Percentiles rank a stretch among this genome's conserved stretches.
Conservation (phyloP, 371 early-diverging fungal genomes). For the Racocetra persica region DNA sequence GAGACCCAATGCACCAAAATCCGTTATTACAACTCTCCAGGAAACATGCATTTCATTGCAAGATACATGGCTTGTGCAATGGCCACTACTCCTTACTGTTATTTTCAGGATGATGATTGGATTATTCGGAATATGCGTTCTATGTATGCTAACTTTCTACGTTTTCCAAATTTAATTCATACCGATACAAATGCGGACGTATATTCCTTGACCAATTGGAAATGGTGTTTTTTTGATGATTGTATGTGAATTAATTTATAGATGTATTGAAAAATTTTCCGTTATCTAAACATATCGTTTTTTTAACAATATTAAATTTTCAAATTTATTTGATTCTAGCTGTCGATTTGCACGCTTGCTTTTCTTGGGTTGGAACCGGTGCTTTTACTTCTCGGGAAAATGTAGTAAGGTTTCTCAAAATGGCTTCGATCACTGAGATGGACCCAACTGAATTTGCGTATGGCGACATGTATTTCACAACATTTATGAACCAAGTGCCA, state of each 20-base stretch:
- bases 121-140: conserved; percentile 56
- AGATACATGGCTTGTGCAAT: conserved; percentile 68
- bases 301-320: neutral
- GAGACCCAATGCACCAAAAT: conserved; percentile 55
- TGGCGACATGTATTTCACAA: conserved; percentile 68
- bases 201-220: conserved; percentile 65
- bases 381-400: conserved; percentile 61
- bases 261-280: neutral
- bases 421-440: conserved; percentile 56
- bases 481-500: conserved; percentile 66
- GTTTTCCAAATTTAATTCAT: conserved; percentile 63
- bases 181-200: conserved; percentile 61
- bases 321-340: conserved; percentile 46
- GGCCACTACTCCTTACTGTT: conserved; percentile 68
- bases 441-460: conserved; percentile 58
- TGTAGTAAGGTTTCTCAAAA: conserved; percentile 59
- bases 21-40: conserved; percentile 59
- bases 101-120: conserved; percentile 65
- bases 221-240: conserved; percentile 70
- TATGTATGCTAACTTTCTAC: conserved; percentile 68
- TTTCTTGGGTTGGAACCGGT: conserved; percentile 62
- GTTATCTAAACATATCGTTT: neutral
- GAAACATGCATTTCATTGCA: conserved; percentile 59
- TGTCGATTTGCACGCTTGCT: conserved; percentile 64
- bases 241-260: conserved; percentile 51